Base-by-base conservation (phyloP, 2,329 filamentous ascomycete genomes). In the Claviceps arundinis region DNA sequence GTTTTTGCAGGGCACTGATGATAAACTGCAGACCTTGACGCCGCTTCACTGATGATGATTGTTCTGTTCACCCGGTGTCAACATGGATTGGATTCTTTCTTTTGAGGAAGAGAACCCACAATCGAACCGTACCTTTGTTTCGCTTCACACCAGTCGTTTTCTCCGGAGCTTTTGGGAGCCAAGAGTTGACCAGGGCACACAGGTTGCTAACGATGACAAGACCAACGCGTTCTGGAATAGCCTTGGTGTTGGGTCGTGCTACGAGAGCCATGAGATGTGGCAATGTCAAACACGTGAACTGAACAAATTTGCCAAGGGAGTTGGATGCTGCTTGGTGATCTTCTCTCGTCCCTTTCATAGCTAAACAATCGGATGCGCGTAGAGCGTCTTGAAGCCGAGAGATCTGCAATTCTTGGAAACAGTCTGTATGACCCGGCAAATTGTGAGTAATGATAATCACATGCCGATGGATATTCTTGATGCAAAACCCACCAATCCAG, bases 131-230 rank as follows among this genome's bases (percentile, higher is more conserved):
- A 70, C 71, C 72, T 68, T 64, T 70, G 54, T 59, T 65, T 55
- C 63, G 64, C 61, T 75, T 73, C 16, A 61, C 54, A 37, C 56
- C 54, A 50, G 64, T 61, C 51, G 64, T 68, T 30, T 59, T 59
- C 52, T 76, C 72, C 24, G 69, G 64, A 38, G 70, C 70, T 55
- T 81, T 82, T 17, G 87, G 87, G 55, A 94, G 89, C 37, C 88
- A 82, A 51, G 82, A 78, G 58, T 87, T 86, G 54, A 96, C 74
- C 26, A 93, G 73, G 7, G 82, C 81, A 6, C 89, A 89, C 19
- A 94, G 69, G 2, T 84, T 84, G 64, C 94, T 89, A 56, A 96
- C 72, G 13, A 96, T 73, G 40, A 96, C 68, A 1, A 96, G 72
- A 24, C 77, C 75, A 11, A 85, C 84, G 34, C 74, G 72, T 24